These are phyloP conservation scores for Microthlaspi erraticum DNA, from an alignment of 345 rosid genomes.

Conservation along the genomic window DNA sequence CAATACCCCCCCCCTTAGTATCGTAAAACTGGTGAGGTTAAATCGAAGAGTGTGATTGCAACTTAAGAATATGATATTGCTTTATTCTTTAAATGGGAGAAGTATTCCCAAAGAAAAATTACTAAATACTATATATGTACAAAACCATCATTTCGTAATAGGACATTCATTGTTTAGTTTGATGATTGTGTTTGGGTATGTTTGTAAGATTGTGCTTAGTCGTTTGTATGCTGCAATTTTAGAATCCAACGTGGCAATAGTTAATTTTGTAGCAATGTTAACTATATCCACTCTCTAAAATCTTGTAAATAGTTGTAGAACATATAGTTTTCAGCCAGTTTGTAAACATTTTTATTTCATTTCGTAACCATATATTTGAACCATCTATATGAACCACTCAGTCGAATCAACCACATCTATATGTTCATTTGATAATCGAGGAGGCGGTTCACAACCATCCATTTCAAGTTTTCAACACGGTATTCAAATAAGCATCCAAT, in stretches of 20 bases:
- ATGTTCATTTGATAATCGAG: neutral
- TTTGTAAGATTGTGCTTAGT: neutral
- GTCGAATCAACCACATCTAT: no score
- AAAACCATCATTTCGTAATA: conserved; percentile 1
- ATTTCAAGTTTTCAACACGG: neutral
- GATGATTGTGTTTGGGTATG: conserved; percentile 5
- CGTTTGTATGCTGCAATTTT: no score
- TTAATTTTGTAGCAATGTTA: no score
- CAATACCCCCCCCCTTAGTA: no score
- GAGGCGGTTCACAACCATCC: neutral
- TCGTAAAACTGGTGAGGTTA: conserved; percentile 35
- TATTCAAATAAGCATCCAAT: neutral
- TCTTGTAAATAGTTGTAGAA: no score
- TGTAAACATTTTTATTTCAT: no score
- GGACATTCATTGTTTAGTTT: conserved; percentile 10
- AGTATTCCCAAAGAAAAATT: neutral
- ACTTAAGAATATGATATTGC: neutral
- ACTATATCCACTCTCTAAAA: no score
- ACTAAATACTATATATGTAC: neutral
- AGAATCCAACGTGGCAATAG: no score
- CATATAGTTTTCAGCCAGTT: no score
- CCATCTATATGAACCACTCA: no score
- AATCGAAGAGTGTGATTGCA: conserved; percentile 29
- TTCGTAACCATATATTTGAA: no score
- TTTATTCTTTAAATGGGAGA: neutral